Percentiles rank a stretch among this genome's conserved stretches.
Conservation (phyloP, 768 basidiomycete genomes). For the Mycena galericulata region DNA sequence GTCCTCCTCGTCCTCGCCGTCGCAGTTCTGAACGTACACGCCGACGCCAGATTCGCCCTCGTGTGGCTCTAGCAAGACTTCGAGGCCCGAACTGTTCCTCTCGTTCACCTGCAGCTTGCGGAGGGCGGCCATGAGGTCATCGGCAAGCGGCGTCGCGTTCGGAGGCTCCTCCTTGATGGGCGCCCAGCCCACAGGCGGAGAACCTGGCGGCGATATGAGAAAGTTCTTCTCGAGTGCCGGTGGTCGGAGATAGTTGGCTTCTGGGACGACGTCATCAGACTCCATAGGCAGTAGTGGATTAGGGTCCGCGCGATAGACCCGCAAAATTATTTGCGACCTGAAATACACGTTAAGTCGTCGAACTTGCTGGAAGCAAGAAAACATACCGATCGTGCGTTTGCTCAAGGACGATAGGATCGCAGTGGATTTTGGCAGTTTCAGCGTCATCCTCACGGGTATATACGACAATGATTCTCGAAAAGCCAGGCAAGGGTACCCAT, state of each 20-base stretch:
- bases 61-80: conserved; percentile 74
- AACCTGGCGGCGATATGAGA: conserved; percentile 97
- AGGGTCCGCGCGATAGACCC: conserved; percentile 81
- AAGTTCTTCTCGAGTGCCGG: conserved; percentile 93
- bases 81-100: conserved; percentile 52
- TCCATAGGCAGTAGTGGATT: conserved; percentile 63
- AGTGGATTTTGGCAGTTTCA: conserved; percentile 72
- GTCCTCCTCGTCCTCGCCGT: conserved; percentile 47
- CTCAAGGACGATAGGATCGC: conserved; percentile 74
- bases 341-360: not conserved
- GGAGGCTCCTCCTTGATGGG: conserved; percentile 57
- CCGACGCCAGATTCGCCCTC: conserved; percentile 77
- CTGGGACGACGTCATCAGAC: conserved; percentile 46
- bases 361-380: conserved; percentile 9
- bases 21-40: conserved; percentile 84
- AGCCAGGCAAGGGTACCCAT: conserved; percentile 90
- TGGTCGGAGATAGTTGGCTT: conserved; percentile 74
- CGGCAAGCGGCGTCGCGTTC: conserved; percentile 25
- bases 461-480: conserved; percentile 86
- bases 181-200: conserved; percentile 98
- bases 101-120: conserved; percentile 64
- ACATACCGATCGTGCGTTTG: conserved; percentile 64
- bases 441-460: conserved; percentile 74
- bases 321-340: conserved; percentile 64
- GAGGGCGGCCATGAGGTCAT: conserved; percentile 29